Evolutionary conservation across 306 rosid genomes (phyloP), one percentile per base, ranked within the genome.

Genomic region (Clitoria ternatea): DNA sequence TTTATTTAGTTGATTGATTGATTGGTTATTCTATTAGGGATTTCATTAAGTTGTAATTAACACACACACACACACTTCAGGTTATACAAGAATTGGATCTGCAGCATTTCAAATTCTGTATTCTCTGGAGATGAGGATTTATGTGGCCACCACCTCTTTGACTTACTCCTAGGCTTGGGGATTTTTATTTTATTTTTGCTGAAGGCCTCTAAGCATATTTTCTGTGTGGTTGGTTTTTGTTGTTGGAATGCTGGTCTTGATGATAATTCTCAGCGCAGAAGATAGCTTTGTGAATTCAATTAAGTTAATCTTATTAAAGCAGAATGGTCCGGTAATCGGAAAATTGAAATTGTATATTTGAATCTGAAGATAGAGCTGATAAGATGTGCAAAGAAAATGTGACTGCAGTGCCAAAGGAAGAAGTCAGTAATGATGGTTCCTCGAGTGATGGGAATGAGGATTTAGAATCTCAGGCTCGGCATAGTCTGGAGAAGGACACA

Each of bases 401-500:
- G 26, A 22, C 74, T 3, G 74, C 59, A 65, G 56, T n/a, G 53
- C 48, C 69, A 35, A 86, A 75, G 73, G 77, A 64, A 66, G 73
- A 81, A 64, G 78, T 61, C 26, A 64, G 64, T 42, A 61, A 67
- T 19, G 86, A 74, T 44, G 72, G 73, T 70, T 74, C 70, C 79
- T 76, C 75, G 6, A 76, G 79, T 73, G 73, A 59, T 26, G 87
- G 68, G 77, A 61, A 44, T 26, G 88, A 67, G 61, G 82, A 84
- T 77, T 68, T 74, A 11, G 96, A 83, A 33, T 65, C 85, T 74
- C 84, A 71, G 1, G 69, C 91, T 62, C 77, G 84, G 36, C 56
- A 53, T 70, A 88, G 94, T 72, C 23, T 83, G n/a, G 97, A 86
- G 57, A 84, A 43, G 72, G 97, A 90, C 24, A 66, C 61, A 1